Evolutionary conservation across 2,329 filamentous ascomycete genomes (phyloP).

Genomic region (Colletotrichum magnum): DNA sequence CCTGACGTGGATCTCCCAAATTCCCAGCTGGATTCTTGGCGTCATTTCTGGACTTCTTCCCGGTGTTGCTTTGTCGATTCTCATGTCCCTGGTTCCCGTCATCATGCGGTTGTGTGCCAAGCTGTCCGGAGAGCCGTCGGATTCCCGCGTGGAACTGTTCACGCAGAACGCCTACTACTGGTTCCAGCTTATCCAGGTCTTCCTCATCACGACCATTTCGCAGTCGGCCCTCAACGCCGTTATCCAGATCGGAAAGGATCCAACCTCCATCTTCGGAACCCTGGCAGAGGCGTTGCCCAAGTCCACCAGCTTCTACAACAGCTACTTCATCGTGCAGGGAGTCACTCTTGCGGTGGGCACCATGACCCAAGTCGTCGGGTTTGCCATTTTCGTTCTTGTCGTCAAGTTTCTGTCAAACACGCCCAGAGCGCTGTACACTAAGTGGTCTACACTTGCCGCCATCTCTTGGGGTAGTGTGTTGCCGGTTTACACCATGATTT

Average conservation of each 20-base stretch:
- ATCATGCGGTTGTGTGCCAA: conserved; percentile 85
- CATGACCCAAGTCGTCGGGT: conserved; percentile 76
- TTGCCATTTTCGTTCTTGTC: conserved; percentile 77
- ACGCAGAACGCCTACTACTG: conserved; percentile 93
- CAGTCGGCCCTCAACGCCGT: conserved; percentile 83
- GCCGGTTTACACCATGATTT: conserved; percentile 81
- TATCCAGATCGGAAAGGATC: conserved; percentile 73
- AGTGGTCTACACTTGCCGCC: conserved; percentile 78
- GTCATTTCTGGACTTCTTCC: conserved; percentile 90
- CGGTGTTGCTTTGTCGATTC: conserved; percentile 80
- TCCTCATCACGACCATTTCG: conserved; percentile 86
- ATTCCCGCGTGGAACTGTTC: conserved; percentile 86
- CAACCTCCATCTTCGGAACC: conserved; percentile 72
- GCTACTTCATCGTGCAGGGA: conserved; percentile 83
- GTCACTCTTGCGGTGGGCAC: conserved; percentile 81
- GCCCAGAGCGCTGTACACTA: conserved; percentile 82
- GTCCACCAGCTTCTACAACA: conserved; percentile 94
- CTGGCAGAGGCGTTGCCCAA: conserved; percentile 83
- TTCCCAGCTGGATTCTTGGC: conserved; percentile 81
- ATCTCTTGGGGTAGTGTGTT: conserved; percentile 85
- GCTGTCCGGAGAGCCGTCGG: conserved; percentile 83
- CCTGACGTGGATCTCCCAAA: conserved; percentile 77
- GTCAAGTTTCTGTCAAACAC: conserved; percentile 82
- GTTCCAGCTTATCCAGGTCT: conserved; percentile 93
- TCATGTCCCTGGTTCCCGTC: conserved; percentile 89